Evolutionary conservation across 495 filamentous ascomycete genomes (phyloP).

Genomic region (Achaetomiella virescens): DNA sequence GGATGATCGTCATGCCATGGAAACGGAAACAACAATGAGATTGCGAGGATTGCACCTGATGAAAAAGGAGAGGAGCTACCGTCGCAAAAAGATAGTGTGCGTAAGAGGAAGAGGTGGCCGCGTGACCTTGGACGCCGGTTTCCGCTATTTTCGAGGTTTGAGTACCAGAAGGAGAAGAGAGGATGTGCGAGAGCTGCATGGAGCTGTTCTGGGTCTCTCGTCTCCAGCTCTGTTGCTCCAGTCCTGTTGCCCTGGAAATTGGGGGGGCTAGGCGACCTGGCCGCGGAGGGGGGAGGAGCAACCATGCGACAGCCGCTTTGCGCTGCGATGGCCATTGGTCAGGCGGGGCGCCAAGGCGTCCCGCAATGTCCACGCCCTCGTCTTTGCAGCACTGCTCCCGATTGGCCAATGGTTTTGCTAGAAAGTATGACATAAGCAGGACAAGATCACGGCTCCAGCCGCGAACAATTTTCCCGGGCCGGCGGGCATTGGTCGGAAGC

Average conservation of each 20-base stretch:
- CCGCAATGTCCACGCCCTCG: constrained; percentile 3
- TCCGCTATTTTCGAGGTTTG: too few species aligned
- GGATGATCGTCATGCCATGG: background rate
- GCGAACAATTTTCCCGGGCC: constrained; percentile 23
- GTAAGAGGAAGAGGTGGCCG: too few species aligned
- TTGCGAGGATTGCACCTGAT: background rate
- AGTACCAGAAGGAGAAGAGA: background rate
- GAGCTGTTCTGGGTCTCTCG: background rate
- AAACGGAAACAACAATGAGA: background rate
- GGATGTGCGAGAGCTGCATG: background rate
- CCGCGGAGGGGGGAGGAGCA: background rate
- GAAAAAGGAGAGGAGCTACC: background rate
- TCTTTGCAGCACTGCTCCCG: constrained; percentile 17
- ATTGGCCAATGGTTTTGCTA: constrained; percentile 1
- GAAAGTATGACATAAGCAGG: constrained; percentile 21
- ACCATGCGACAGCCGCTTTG: constrained; percentile 10
- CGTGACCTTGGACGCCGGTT: too few species aligned
- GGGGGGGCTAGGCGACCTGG: constrained; percentile 26
- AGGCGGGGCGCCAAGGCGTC: background rate
- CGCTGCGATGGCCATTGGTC: constrained; percentile 7
- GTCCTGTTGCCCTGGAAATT: constrained; percentile 27
- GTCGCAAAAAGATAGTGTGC: background rate
- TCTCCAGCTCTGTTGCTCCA: too few species aligned
- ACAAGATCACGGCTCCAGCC: background rate
- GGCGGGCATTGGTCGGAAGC: constrained; percentile 11